These are phyloP conservation scores for Russula sp. DNA, from an alignment of 768 basidiomycete species.

Conservation along the genomic window DNA sequence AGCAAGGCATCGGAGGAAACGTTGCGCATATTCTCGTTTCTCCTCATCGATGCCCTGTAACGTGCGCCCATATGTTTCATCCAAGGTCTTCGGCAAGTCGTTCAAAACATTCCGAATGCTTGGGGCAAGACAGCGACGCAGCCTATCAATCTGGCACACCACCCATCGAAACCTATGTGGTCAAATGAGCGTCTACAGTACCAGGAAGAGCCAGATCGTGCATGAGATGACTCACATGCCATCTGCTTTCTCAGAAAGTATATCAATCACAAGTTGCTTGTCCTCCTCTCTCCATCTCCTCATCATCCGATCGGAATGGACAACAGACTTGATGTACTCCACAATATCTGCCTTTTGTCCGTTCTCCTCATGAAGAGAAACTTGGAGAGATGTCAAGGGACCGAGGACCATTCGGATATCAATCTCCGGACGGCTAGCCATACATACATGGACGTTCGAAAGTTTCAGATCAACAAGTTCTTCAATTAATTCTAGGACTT, in stretches of 20 bases:
- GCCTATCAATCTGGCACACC: too few species aligned
- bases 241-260: not conserved
- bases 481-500: not conserved
- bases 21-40: not conserved
- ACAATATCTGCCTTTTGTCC: not conserved
- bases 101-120: not conserved
- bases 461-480: not conserved
- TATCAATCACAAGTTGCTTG: not conserved
- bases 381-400: not conserved
- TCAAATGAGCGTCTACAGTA: not conserved
- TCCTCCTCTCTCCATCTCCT: not conserved
- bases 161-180: too few species aligned
- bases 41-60: not conserved
- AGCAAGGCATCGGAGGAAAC: not conserved
- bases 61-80: not conserved
- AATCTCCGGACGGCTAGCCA: not conserved
- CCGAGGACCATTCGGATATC: not conserved
- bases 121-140: too few species aligned
- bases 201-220: not conserved
- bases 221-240: constrained; percentile 1
- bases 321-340: not conserved
- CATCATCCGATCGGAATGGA: not conserved
- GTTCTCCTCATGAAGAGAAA: not conserved
- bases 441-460: not conserved
- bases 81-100: not conserved